A percentile compares a stretch with the other conserved stretches of the same genome.
phyloP scores from a whole-genome alignment of 176 grass and related monocot species.

The Echinochloa phyllopogon region DNA sequence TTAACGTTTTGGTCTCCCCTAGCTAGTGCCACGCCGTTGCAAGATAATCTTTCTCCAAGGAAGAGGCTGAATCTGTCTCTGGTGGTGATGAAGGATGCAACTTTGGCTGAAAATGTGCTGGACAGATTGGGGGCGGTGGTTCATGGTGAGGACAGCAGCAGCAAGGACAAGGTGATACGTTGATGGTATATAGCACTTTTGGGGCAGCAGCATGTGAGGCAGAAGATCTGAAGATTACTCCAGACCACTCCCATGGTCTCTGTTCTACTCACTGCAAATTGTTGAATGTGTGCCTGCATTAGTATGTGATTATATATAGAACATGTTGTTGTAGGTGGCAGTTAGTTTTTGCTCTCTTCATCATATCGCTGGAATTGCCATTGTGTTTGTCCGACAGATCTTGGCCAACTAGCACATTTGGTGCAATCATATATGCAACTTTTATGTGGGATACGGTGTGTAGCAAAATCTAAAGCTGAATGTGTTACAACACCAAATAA shows the following conservation, averaged over 20 bases:
- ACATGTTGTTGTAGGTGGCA: background rate
- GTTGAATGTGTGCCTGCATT: background rate
- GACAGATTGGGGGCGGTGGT: background rate
- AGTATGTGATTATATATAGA: background rate
- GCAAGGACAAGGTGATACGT: background rate
- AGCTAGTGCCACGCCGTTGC: background rate
- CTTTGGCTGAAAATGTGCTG: background rate
- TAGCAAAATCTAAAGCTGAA: too few species aligned
- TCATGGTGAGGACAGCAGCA: background rate
- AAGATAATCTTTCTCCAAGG: too few species aligned
- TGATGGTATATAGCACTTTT: background rate
- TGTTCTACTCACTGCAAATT: background rate
- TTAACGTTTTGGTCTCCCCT: too few species aligned
- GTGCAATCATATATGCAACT: background rate
- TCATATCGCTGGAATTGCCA: background rate
- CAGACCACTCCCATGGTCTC: background rate
- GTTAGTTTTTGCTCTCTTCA: background rate
- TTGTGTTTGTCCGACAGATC: background rate
- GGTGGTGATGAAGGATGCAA: background rate
- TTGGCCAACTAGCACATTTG: background rate
- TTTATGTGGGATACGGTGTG: background rate
- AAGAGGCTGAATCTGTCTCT: background rate
- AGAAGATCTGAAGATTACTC: slow-evolving; percentile 2
- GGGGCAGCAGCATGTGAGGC: background rate
- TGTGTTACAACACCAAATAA: too few species aligned